Evolutionary conservation across 495 filamentous ascomycete genomes (phyloP), one percentile per base, ranked within the genome.

Genomic region (Aspergillus egyptiacus): DNA sequence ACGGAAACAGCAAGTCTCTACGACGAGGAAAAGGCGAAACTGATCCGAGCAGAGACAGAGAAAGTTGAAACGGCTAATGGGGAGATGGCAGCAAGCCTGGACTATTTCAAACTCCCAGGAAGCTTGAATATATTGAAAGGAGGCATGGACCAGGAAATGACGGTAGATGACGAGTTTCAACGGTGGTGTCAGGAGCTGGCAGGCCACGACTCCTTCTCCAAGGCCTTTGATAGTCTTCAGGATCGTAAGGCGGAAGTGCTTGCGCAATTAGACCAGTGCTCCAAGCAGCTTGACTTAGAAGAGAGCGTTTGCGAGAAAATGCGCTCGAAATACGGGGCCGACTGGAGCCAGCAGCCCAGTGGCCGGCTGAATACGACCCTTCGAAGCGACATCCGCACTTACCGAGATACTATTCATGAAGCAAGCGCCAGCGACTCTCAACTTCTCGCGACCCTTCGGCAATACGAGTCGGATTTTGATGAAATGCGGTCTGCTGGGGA

Each of bases 281-380:
- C 80, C 32, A 95, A 93, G 58, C 86, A 91, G 57, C 62, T 98
- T 8, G 93, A 97, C 56, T 83, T 91, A 80, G 93, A 98, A 65
- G 94, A 96, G 70, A 93, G 86, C 46, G 90, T 97, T 5, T 98
- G 93, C 64, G 93, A 98, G 68, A 96, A 96, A 73, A 98, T 98
- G 93, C 81, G 93, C 41, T 94, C 90, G 2, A 98, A 98, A 66
- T 96, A 96, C 63, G 91, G 93, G 24, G 77, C 73, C 9, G 93
- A 96, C 36, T 98, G 93, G 93, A 96, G 87, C 15, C 93, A 98
- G 63, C 93, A 97, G 58, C 94, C 94, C 18, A 96, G 90, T 60
- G 85, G 84, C 25, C 75, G 89, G 52, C 77, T 98, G 18, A 98
- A 91, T 4, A 81, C 83, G 2, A 97, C 91, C 0, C 74, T 98